These are phyloP conservation scores for Cordyceps farinosa DNA, from an alignment of 2,329 filamentous ascomycete genomes.

Conservation along the genomic window DNA sequence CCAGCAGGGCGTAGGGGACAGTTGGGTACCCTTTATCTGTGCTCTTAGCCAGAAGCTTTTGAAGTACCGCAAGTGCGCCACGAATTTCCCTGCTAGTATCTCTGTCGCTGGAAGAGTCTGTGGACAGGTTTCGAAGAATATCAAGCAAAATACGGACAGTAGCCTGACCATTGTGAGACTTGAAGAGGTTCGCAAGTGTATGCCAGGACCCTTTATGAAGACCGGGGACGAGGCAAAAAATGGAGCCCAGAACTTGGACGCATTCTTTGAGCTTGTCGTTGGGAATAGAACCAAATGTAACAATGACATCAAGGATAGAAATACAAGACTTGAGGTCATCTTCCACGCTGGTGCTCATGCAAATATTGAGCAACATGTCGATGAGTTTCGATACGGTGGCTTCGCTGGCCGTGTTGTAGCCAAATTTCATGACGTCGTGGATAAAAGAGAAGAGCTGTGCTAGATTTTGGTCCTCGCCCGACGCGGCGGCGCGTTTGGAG, in stretches of 20 bases:
- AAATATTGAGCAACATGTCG: constrained; percentile 61
- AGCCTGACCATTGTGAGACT: constrained; percentile 68
- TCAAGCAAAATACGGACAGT: constrained; percentile 64
- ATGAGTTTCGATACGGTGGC: constrained; percentile 59
- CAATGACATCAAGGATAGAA: constrained; percentile 63
- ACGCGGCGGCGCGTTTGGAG: constrained; percentile 36
- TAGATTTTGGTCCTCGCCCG: constrained; percentile 59
- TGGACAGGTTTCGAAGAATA: constrained; percentile 50
- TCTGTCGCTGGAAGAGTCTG: constrained; percentile 45
- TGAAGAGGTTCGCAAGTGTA: constrained; percentile 66
- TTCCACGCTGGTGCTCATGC: constrained; percentile 61
- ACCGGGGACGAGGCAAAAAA: constrained; percentile 61
- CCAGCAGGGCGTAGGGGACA: constrained; percentile 56
- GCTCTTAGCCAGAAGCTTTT: constrained; percentile 59
- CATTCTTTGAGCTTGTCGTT: constrained; percentile 59
- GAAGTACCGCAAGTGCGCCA: constrained; percentile 59
- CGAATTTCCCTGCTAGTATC: constrained; percentile 55
- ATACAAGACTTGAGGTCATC: constrained; percentile 66
- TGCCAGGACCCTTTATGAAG: constrained; percentile 66
- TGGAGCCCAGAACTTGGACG: constrained; percentile 67
- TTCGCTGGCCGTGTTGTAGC: constrained; percentile 64
- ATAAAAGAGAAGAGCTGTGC: constrained; percentile 62
- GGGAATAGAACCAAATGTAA: constrained; percentile 70
- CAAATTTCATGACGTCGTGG: constrained; percentile 70
- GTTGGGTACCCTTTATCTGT: constrained; percentile 57